These are phyloP conservation scores for Xylaria sp. DNA, from an alignment of 495 filamentous ascomycete genomes.

Conservation along the genomic window DNA sequence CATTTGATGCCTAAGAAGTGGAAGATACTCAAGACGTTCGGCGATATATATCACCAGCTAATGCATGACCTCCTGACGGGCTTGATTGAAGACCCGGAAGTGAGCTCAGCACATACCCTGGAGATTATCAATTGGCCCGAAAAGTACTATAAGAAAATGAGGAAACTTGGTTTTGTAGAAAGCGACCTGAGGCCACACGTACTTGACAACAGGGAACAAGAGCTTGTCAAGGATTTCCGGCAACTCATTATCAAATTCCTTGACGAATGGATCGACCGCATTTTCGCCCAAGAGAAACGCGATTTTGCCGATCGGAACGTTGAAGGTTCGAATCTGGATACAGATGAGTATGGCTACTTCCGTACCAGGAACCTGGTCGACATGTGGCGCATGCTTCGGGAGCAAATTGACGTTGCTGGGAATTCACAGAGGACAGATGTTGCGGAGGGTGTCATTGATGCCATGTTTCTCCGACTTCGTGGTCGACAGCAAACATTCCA, in stretches of 20 bases:
- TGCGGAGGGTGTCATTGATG: slow-evolving; percentile 89
- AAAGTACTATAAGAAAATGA: slow-evolving; percentile 96
- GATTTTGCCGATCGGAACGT: slow-evolving; percentile 79
- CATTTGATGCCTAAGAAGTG: slow-evolving; percentile 93
- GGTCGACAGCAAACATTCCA: slow-evolving; percentile 84
- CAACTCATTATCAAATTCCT: slow-evolving; percentile 92
- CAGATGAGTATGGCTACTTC: slow-evolving; percentile 84
- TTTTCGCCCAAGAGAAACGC: slow-evolving; percentile 77
- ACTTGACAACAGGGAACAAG: slow-evolving; percentile 84
- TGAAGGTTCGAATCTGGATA: slow-evolving; percentile 76
- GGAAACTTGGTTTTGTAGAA: slow-evolving; percentile 78
- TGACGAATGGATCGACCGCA: slow-evolving; percentile 96
- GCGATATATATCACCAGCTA: slow-evolving; percentile 84
- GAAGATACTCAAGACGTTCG: slow-evolving; percentile 92
- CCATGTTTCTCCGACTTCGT: slow-evolving; percentile 87
- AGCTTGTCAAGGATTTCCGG: slow-evolving; percentile 91
- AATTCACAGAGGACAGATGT: slow-evolving; percentile 85
- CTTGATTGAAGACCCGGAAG: slow-evolving; percentile 80
- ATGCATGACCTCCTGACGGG: slow-evolving; percentile 93
- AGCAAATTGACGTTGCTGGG: slow-evolving; percentile 82
- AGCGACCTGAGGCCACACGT: slow-evolving; percentile 80
- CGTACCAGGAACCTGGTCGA: slow-evolving; percentile 88
- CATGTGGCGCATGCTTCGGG: slow-evolving; percentile 96
- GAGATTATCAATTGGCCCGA: slow-evolving; percentile 93
- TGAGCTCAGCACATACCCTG: slow-evolving; percentile 79